Evolutionary conservation across 139 green algal genomes (phyloP).

Genomic region (Klebsormidium nitens): DNA sequence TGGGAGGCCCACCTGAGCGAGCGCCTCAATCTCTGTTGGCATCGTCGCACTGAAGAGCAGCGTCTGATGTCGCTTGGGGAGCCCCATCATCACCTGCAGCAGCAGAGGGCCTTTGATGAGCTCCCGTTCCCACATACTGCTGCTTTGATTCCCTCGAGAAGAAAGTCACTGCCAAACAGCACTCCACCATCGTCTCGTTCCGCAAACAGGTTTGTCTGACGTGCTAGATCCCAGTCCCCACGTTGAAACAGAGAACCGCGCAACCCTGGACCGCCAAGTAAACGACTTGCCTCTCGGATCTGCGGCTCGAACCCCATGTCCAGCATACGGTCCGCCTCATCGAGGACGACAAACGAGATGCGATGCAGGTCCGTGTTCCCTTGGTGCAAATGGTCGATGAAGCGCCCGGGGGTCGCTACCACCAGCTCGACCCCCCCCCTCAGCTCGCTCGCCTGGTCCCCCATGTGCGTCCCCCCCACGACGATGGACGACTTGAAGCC

Average conservation of each 20-base stretch:
- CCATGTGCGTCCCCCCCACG: conserved; percentile 53
- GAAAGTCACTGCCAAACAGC: too few species aligned
- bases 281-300: conserved; percentile 84
- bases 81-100: conserved; percentile 39
- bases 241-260: too few species aligned
- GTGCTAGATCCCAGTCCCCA: too few species aligned
- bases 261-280: too few species aligned
- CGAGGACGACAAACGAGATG: conserved; percentile 50
- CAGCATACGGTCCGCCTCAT: conserved; percentile 85
- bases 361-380: conserved; percentile 43
- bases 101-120: not conserved
- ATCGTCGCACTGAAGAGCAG: conserved; percentile 89
- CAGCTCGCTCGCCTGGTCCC: conserved; percentile 44
- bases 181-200: too few species aligned
- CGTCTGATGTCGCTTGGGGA: conserved; percentile 76
- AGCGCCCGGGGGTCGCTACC: conserved; percentile 52
- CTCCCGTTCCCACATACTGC: too few species aligned
- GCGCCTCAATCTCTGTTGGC: conserved; percentile 80
- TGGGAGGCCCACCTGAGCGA: conserved; percentile 47
- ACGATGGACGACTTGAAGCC: conserved; percentile 47
- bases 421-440: conserved; percentile 48
- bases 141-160: too few species aligned
- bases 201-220: too few species aligned
- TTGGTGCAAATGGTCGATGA: conserved; percentile 58
- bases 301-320: conserved; percentile 95